Evolutionary conservation across 176 grass and related monocot species (phyloP).

Genomic region (Phyllostachys edulis): DNA sequence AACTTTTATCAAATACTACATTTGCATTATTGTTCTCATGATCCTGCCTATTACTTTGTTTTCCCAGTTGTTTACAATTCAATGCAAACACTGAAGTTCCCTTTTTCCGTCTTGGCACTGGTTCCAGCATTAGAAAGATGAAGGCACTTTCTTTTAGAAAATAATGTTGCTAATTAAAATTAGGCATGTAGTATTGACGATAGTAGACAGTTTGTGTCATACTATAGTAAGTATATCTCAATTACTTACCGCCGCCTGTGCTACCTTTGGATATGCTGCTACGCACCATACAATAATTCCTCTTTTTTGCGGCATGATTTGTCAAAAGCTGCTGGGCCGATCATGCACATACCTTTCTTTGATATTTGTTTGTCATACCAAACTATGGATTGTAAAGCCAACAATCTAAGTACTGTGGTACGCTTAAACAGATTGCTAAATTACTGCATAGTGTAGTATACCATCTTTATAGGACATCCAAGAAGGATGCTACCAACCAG

Average conservation of each 20-base stretch:
- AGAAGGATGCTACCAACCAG: neutral
- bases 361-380: neutral
- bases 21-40: neutral
- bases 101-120: neutral
- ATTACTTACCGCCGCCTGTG: neutral
- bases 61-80: neutral
- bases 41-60: neutral
- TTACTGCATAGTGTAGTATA: neutral
- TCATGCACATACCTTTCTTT: slow-evolving; percentile 11
- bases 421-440: neutral
- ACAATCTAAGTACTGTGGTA: neutral
- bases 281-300: neutral
- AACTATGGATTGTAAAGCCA: neutral
- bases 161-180: neutral
- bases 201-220: neutral
- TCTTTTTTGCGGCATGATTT: neutral
- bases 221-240: neutral
- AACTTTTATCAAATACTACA: neutral
- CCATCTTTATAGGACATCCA: neutral
- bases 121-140: neutral
- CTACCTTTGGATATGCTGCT: neutral
- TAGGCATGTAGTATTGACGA: neutral
- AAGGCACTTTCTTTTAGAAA: neutral
- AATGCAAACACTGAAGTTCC: neutral
- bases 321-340: neutral